Base-by-base conservation (phyloP, 1,139 yeast genomes). In the Protomyces lactucae-debilis region DNA sequence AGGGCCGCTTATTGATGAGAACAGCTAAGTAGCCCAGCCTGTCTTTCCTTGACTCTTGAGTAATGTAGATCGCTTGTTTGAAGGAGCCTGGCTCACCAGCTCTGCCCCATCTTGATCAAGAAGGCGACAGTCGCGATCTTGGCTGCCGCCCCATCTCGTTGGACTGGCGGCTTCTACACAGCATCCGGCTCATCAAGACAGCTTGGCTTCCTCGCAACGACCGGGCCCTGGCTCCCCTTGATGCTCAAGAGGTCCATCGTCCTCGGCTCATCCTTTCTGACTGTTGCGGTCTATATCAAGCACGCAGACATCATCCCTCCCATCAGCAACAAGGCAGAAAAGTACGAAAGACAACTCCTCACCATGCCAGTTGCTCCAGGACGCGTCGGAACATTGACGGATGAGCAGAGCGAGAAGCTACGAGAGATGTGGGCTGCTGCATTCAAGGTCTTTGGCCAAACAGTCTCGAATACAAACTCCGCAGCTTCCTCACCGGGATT, bases 391-490 rank as follows among this genome's bases (percentile, higher is more conserved):
- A 81, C 84, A 35, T 77, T 89, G 57, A 81, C 85, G 12, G 75
- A 79, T 1, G 85, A 83, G 48, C 86, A 88, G 75, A 95, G 87
- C 71, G 77, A 80, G 64, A 79, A 79, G 51, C 79, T 90, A 70
- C 89, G 89, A 75, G 92, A 88, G 72, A 80, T 85, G 60, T 87
- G 95, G 93, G 84, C 87, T 51, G 82, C 84, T 67, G 72, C 86
- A 56, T 76, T 88, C 67, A 82, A 81, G 65, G 83, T 79, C 64
- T 80, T 85, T 78, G 93, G 90, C 2, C 79, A 84, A 64, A 80
- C 81, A n/a, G 39, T 36, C 5, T 14, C 16, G 16, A 37, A 37
- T 37, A 59, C 69, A 40, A 66, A 67, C 23, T 70, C 68, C 52
- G 43, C 45, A 40, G 18, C 40, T 18, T 69, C 69, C 66, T 68